Conservation (phyloP, 2,329 filamentous ascomycete genomes). For the Coniochaeta sp. region DNA sequence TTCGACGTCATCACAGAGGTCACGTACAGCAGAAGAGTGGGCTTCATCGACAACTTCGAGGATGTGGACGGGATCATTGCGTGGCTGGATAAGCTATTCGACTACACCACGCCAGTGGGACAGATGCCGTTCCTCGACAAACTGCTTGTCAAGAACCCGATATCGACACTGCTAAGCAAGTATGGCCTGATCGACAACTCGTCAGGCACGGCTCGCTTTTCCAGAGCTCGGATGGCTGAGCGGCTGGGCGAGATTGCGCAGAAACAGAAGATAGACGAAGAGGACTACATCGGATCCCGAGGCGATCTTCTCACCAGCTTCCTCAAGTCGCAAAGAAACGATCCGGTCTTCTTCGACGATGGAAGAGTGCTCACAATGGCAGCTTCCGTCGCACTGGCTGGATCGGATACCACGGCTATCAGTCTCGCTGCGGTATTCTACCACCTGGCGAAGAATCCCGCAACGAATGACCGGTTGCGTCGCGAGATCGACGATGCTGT, state of each 20-base stretch:
- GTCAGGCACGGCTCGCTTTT: constrained; percentile 2
- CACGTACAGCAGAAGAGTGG: not conserved
- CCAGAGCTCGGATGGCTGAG: no score
- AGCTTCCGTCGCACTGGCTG: no score
- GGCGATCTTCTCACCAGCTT: no score
- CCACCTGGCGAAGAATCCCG: constrained; percentile 2
- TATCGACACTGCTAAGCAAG: not conserved
- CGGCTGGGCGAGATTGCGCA: no score
- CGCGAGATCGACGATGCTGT: constrained; percentile 17
- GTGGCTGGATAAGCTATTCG: not conserved
- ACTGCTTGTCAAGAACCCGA: not conserved
- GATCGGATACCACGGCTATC: no score
- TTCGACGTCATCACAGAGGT: not conserved
- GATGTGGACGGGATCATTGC: not conserved
- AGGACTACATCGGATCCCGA: no score
- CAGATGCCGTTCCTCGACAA: not conserved
- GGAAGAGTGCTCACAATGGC: no score
- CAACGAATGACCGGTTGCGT: not conserved
- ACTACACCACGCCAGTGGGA: not conserved
- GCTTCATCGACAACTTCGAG: not conserved
- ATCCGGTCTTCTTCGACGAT: no score
- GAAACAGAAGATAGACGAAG: no score
- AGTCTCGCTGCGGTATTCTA: constrained; percentile 3
- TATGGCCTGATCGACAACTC: constrained; percentile 1
- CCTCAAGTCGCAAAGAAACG: no score